These are phyloP conservation scores for Leersia perrieri DNA, from an alignment of 176 grass and related monocot species.

Conservation along the genomic window DNA sequence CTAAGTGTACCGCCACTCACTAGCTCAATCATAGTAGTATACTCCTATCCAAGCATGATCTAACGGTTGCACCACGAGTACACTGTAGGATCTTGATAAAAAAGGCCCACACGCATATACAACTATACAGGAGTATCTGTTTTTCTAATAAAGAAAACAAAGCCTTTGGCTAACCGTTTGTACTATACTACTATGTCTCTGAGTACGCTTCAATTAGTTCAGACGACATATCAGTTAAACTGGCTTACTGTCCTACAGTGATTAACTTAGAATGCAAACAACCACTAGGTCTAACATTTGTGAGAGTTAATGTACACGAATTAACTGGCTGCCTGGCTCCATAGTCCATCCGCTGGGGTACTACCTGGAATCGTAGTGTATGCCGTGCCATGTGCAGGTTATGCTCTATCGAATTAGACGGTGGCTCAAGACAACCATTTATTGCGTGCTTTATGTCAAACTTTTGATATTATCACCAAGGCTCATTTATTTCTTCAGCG, in stretches of 20 bases:
- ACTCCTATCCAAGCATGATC: not conserved
- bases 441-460: conserved; percentile 33
- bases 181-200: too few relatives aligned
- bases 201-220: too few relatives aligned
- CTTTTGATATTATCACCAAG: not conserved
- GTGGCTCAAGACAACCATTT: conserved; percentile 33
- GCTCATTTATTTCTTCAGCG: not conserved
- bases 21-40: not conserved
- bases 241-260: too few relatives aligned
- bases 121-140: too few relatives aligned
- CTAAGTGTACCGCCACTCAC: not conserved
- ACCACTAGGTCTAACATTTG: too few relatives aligned
- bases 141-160: too few relatives aligned
- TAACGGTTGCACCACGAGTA: not conserved
- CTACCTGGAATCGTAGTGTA: not conserved
- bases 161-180: too few relatives aligned
- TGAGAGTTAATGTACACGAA: not conserved
- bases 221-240: too few relatives aligned
- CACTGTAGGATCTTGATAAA: not conserved
- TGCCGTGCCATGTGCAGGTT: not conserved
- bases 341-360: not conserved
- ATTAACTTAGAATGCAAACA: too few relatives aligned
- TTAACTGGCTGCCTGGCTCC: too few relatives aligned
- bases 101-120: too few relatives aligned
- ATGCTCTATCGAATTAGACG: conserved; percentile 32